Base-by-base conservation (phyloP, 805 yeast genomes). In the Lipomyces kockii region DNA sequence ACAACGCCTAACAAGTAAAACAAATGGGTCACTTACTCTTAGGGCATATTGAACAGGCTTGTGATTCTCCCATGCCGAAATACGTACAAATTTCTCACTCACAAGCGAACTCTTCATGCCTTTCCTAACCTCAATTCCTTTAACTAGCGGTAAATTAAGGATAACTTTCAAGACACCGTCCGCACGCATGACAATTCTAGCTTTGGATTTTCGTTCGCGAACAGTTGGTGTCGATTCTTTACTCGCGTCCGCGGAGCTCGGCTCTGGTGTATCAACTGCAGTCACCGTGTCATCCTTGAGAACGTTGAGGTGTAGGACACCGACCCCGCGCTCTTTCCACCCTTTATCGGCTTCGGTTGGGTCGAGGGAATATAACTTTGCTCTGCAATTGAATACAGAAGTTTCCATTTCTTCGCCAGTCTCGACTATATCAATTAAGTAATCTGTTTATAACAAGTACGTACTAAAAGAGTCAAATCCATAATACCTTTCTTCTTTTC, bases 311-410 rank as follows among this genome's bases (percentile, higher is more conserved):
- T 91, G 97, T n/a, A 95, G 79, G 3, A 86, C 84, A 1, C 99
- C 99, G 54, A 90, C 83, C 29, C 99, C 99, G 75, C 95, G 86
- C 78, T 95, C 99, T 77, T 91, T 95, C 99, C 99, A 95, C 1
- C 97, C 97, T 29, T 61, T 58, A 20, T 84, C 86, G 8, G 84
- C 77, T 49, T 87, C 84, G 0, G 88, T 80, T 6, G 93, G 80
- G 74, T 90, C 90, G 72, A 91, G 80, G 37, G 85, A 87, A 76
- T 93, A 95, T 34, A 95, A 80, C 75, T 93, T 91, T 3, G 96
- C 91, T 59, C 89, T 87, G 51, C 89, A 84, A 56, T 86, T 85
- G 76, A 85, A 91, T 7, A 88, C 75, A 0, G 90, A 85, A 43
- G 81, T 82, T 76, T 95, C 99, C 64, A 86, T 83, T 77, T 95